These are phyloP conservation scores for Pythium graminicola DNA, from an alignment of 352 stramenopile species.

Conservation along the genomic window DNA sequence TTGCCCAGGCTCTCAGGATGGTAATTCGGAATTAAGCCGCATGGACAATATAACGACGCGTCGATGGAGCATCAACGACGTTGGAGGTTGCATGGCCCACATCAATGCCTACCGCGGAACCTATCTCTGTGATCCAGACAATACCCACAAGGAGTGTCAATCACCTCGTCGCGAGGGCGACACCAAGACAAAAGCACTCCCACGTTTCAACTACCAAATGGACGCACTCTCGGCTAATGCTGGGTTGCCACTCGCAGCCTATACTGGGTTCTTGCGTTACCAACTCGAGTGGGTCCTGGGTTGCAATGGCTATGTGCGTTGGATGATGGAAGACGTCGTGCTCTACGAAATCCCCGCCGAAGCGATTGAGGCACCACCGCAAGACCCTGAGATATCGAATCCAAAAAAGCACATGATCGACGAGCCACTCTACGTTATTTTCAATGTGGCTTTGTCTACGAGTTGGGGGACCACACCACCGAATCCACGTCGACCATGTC, in stretches of 20 bases:
- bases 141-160: conserved; percentile 29
- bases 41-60: conserved; percentile 32
- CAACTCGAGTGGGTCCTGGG: conserved; percentile 67
- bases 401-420: conserved; percentile 89
- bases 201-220: conserved; percentile 73
- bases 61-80: conserved; percentile 53
- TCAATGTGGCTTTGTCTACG: conserved; percentile 93
- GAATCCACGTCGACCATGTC: conserved; percentile 53
- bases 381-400: conserved; percentile 48
- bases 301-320: conserved; percentile 47
- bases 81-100: conserved; percentile 49
- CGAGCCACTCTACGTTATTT: conserved; percentile 93
- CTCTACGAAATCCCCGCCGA: conserved; percentile 83
- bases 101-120: conserved; percentile 57
- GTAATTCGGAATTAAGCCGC: conserved; percentile 35
- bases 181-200: conserved; percentile 21
- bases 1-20: conserved; percentile 38
- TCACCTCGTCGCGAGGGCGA: not conserved
- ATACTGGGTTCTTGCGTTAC: conserved; percentile 73
- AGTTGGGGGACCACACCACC: conserved; percentile 79
- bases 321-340: conserved; percentile 75
- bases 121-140: conserved; percentile 49
- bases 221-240: conserved; percentile 92
- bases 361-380: conserved; percentile 41
- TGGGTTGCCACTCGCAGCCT: conserved; percentile 69